Evolutionary conservation across 2,329 filamentous ascomycete species (phyloP).

Genomic region (Esteya vermicola): DNA sequence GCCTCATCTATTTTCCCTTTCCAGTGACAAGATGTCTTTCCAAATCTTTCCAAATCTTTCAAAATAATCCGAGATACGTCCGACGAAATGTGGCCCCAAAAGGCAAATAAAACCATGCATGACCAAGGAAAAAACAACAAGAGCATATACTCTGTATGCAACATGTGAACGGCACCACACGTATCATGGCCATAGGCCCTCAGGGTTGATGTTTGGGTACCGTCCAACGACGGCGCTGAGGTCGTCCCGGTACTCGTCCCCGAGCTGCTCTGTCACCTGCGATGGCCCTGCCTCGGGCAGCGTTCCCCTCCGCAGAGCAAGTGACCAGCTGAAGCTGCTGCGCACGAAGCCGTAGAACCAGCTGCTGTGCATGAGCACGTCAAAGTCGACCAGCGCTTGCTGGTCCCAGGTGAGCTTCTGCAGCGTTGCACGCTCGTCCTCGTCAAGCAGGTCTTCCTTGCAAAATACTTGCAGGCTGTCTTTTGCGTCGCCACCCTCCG

Average conservation of each 20-base stretch:
- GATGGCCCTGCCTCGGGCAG: conserved; percentile 8
- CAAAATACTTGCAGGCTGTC: conserved; percentile 18
- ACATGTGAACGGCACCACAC: no score
- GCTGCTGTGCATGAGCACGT: conserved; percentile 8
- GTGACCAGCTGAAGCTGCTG: conserved; percentile 9
- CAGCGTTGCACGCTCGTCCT: conserved; percentile 15
- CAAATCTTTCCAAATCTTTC: no score
- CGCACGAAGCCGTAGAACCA: conserved; percentile 8
- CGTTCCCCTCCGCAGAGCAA: conserved; percentile 7
- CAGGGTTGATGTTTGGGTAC: conserved; percentile 8
- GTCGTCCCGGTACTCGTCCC: conserved; percentile 9
- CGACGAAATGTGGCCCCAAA: no score
- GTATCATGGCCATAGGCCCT: conserved; percentile 10
- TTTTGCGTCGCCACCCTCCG: no score
- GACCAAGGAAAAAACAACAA: no score
- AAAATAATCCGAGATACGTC: no score
- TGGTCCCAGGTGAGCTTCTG: conserved; percentile 17
- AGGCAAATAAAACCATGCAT: no score
- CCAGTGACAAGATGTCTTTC: no score
- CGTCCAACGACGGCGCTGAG: conserved; percentile 8
- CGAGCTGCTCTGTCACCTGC: background rate
- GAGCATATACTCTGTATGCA: no score
- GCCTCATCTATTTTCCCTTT: no score
- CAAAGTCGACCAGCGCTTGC: conserved; percentile 9
- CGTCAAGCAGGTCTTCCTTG: conserved; percentile 20